phyloP scores from a whole-genome alignment of 1,284 basidiomycete species.

The Cerioporus squamosus region DNA sequence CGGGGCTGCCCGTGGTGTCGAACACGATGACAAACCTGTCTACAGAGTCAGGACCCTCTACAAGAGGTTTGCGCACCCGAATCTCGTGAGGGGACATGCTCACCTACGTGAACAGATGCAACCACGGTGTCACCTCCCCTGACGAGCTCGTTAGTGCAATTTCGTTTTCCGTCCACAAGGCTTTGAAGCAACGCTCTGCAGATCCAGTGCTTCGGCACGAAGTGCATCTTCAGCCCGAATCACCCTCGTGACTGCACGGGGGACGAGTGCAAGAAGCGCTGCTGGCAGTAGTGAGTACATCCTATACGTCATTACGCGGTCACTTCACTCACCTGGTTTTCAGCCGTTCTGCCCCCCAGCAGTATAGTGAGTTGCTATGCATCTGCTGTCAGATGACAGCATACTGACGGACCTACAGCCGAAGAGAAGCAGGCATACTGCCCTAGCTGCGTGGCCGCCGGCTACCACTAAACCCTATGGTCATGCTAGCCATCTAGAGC shows the following conservation, averaged over 20 bases:
- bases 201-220: constrained; percentile 65
- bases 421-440: constrained; percentile 54
- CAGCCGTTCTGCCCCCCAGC: constrained; percentile 71
- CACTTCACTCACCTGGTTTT: neutral
- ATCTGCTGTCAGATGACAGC: neutral
- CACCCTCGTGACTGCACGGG: constrained; percentile 57
- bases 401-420: constrained; percentile 31
- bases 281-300: constrained; percentile 73
- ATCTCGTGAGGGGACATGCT: neutral
- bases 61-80: constrained; percentile 10
- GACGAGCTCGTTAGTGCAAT: constrained; percentile 59
- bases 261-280: constrained; percentile 56
- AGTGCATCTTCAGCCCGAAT: constrained; percentile 67
- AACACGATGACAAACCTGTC: neutral
- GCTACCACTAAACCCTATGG: constrained; percentile 3
- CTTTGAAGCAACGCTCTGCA: constrained; percentile 29
- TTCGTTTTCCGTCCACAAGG: neutral
- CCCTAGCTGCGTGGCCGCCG: constrained; percentile 36
- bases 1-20: neutral
- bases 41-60: constrained; percentile 31
- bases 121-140: constrained; percentile 58
- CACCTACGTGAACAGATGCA: constrained; percentile 47
- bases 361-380: constrained; percentile 52
- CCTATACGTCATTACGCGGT: neutral
- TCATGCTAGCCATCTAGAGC: neutral